Conservation (phyloP, 2,329 filamentous ascomycete genomes). For the Chlorencoelia australis region DNA sequence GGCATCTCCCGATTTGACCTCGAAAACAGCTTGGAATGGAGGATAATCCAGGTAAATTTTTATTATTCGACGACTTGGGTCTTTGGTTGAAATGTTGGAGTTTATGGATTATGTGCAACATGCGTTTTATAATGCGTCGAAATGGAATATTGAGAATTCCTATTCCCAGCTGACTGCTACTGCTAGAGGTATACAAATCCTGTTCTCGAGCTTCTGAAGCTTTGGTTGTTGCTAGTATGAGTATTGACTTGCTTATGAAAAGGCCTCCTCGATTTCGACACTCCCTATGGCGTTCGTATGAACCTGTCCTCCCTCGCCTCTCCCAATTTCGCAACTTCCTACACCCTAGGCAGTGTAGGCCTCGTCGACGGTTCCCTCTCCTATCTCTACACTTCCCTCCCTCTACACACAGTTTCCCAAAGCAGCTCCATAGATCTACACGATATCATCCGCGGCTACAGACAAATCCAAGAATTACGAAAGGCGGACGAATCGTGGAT, state of each 20-base stretch:
- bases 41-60: too few relatives aligned
- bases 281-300: slow-evolving; percentile 73
- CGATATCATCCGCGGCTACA: slow-evolving; percentile 71
- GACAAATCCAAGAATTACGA: slow-evolving; percentile 60
- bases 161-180: slow-evolving; percentile 81
- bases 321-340: slow-evolving; percentile 88
- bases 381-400: slow-evolving; percentile 86
- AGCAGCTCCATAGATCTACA: slow-evolving; percentile 70
- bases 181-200: slow-evolving; percentile 51
- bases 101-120: slow-evolving; percentile 97
- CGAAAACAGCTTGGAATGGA: too few relatives aligned
- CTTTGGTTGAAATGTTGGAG: slow-evolving; percentile 59
- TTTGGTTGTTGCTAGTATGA: slow-evolving; percentile 15
- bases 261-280: slow-evolving; percentile 83
- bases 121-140: slow-evolving; percentile 76
- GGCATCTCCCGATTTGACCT: slow-evolving; percentile 3
- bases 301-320: slow-evolving; percentile 87
- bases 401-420: slow-evolving; percentile 56
- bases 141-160: slow-evolving; percentile 87
- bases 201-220: slow-evolving; percentile 3
- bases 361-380: slow-evolving; percentile 94
- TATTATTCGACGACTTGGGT: too few relatives aligned
- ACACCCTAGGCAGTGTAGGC: slow-evolving; percentile 80
- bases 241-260: slow-evolving; percentile 5
- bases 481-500: slow-evolving; percentile 38